Base-by-base conservation (phyloP, 2,329 filamentous ascomycete genomes). In the Madurella fahalii region DNA sequence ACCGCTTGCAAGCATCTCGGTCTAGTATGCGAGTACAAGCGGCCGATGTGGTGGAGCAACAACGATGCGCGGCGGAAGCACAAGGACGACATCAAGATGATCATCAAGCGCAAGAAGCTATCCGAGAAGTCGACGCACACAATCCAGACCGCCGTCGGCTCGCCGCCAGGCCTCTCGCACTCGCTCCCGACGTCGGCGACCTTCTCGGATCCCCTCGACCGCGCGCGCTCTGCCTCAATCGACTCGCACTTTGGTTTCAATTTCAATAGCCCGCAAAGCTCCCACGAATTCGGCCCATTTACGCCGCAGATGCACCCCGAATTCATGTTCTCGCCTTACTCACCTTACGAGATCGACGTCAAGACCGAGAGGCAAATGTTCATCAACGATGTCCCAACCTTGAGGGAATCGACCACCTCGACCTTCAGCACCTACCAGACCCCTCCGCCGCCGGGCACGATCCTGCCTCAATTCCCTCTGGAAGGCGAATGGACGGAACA, bases 41-140 rank as follows among this genome's bases (percentile, higher is more conserved):
- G 92, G 68, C 94, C 94, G 39, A 84, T 89, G 74, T 99, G 94
- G 94, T 99, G 94, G 94, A 89, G 87, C 74, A 96, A 94, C 78
- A 88, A 89, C 67, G 91, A 96, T 60, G 84, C 88, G 67, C 82
- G 94, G 63, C 84, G 87, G 65, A 77, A 85, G 53, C 90, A 96
- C 71, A 99, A 97, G 76, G 94, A 97, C 69, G 77, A 86, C 63
- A 95, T 99, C 80, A 99, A 99, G 81, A 87, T 88, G 73, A 90
- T 93, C 72, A 97, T 99, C 79, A 96, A 96, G 83, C 84, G 87
- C 69, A 97, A 94, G 69, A 97, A 97, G 82, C 80, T 95, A 63
- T 85, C 86, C 25, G 93, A 96, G 74, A 96, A 96, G 83, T 79
- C 83, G 50, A 79, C 84, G 50, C 74, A 78, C 65, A 75, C 75